phyloP scores from a whole-genome alignment of 2,329 filamentous ascomycete genomes.

The Aspergillus sp. region DNA sequence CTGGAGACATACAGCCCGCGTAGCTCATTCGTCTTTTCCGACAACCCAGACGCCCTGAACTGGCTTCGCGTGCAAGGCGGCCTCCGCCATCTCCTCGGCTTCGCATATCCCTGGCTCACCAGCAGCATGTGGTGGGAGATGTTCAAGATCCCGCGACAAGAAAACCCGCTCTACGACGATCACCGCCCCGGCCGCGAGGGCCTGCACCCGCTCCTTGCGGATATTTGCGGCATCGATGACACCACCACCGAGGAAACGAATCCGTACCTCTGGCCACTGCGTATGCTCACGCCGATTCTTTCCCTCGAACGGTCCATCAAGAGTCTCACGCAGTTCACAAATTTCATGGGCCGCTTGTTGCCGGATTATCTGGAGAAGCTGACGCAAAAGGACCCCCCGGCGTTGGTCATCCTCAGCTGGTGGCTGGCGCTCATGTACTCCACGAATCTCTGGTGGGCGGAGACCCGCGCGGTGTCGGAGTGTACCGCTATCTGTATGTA shows the following conservation, averaged over 20 bases:
- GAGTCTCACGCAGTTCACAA: constrained; percentile 25
- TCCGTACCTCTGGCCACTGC: constrained; percentile 36
- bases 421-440: constrained; percentile 32
- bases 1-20: constrained; percentile 29
- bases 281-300: constrained; percentile 34
- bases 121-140: constrained; percentile 35
- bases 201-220: constrained; percentile 30
- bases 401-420: constrained; percentile 32
- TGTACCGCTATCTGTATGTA: constrained; percentile 38
- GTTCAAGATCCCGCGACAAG: constrained; percentile 27
- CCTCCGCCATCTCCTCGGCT: constrained; percentile 29
- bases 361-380: constrained; percentile 28
- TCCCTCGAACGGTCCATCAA: constrained; percentile 19
- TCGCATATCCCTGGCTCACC: constrained; percentile 21
- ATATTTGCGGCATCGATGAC: constrained; percentile 33
- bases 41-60: constrained; percentile 28
- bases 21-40: constrained; percentile 36
- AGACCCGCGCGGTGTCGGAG: constrained; percentile 30
- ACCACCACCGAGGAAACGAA: constrained; percentile 28
- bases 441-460: constrained; percentile 28
- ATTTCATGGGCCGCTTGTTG: constrained; percentile 35
- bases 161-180: constrained; percentile 24
- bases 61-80: constrained; percentile 37
- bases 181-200: constrained; percentile 25
- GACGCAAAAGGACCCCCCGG: constrained; percentile 28